Evolutionary conservation across 768 basidiomycete species (phyloP), one percentile per base, ranked within the genome.

Genomic region (Rhodotorula diobovata): DNA sequence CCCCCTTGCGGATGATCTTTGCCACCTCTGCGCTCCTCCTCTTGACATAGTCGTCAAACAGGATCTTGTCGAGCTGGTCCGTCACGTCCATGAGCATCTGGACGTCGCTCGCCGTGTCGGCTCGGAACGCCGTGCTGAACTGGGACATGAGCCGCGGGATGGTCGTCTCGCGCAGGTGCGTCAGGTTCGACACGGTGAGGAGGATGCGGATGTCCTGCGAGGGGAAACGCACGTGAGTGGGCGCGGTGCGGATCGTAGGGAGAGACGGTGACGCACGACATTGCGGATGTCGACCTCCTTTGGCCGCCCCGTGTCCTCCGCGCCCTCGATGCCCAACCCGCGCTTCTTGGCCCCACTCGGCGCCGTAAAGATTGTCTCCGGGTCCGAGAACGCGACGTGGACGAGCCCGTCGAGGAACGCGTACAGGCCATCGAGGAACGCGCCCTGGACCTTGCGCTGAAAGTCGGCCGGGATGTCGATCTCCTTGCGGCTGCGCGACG

Each of bases 11-110:
- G 50, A 97, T 83, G 61, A 91, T 87, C 46, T 82, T 80, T 60
- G 83, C 88, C 43, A 92, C 84, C 23, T 81, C 81, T n/a, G 83
- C 83, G n/a, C 88, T 84, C 79, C 93, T 92, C 51, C 91, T 87
- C 76, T 89, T 90, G 75, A 90, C 83, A 78, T 91, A 96, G 61
- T 90, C 88, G 66, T 91, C 88, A 78, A 98, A 98, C 41, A 99
- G 83, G 53, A 87, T 90, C 80, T 87, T 87, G 82, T 98, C 94
- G 54, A 97, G 85, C 77, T 91, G 88, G 76, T 86, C 85, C 28
- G 92, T 87, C 23, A 91, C 89, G 50, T 87, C 87, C 81, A 87
- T 83, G 66, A 98, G 81, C 6, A 88, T 87, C 87, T 93, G 71
- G 76, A 86, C 85, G 73, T 96, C 94, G 15, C 88, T 86, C 35